Conservation (phyloP, 1,284 basidiomycete species). For the Exobasidium cylindrosporum region DNA sequence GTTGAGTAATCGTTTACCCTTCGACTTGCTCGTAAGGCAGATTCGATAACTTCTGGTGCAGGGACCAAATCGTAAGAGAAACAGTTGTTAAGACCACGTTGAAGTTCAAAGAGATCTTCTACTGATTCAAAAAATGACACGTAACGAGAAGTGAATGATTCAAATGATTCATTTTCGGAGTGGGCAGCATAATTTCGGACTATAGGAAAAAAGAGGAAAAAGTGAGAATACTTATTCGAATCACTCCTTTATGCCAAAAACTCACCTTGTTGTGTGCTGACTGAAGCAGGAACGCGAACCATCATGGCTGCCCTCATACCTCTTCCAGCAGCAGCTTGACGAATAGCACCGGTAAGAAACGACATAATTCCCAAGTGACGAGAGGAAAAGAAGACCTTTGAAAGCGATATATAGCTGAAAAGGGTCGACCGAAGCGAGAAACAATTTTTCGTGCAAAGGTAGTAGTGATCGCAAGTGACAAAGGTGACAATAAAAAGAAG, state of each 20-base stretch:
- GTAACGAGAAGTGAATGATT: slow-evolving; percentile 89
- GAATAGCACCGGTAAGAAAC: slow-evolving; percentile 46
- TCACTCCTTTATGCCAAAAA: background rate
- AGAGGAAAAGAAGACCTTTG: too few relatives aligned
- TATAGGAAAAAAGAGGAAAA: slow-evolving; percentile 9
- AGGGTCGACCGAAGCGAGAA: background rate
- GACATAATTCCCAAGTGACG: slow-evolving; percentile 30
- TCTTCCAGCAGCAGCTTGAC: slow-evolving; percentile 42
- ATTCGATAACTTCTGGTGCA: slow-evolving; percentile 80
- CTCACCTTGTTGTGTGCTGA: slow-evolving; percentile 11
- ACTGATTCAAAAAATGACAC: slow-evolving; percentile 87
- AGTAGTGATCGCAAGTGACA: background rate
- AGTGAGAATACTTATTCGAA: background rate
- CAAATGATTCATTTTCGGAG: slow-evolving; percentile 79
- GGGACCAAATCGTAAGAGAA: slow-evolving; percentile 98
- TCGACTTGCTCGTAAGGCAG: slow-evolving; percentile 81
- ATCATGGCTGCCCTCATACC: slow-evolving; percentile 35
- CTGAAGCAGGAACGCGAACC: slow-evolving; percentile 13
- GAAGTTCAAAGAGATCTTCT: slow-evolving; percentile 83
- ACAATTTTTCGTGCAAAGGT: too few relatives aligned
- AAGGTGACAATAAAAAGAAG: background rate
- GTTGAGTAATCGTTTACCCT: slow-evolving; percentile 96
- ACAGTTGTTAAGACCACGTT: slow-evolving; percentile 94
- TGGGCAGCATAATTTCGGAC: slow-evolving; percentile 46
- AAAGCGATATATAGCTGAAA: background rate